phyloP scores from a whole-genome alignment of 306 rosid species.

The Fragaria iinumae region DNA sequence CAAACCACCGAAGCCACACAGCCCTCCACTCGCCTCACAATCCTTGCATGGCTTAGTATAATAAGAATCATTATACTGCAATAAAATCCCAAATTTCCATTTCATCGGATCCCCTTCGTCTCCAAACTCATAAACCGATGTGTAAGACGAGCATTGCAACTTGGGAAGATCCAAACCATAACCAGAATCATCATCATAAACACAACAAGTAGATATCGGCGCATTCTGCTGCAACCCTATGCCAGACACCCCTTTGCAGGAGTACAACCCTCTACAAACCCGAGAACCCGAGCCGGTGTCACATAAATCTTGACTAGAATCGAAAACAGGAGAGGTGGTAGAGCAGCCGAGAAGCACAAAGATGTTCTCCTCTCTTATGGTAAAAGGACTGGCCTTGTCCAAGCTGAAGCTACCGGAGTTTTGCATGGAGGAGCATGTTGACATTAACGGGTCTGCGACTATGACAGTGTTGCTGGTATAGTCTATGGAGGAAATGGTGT shows the following conservation, averaged over 20 bases:
- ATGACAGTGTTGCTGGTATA: conserved; percentile 38
- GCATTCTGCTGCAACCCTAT: conserved; percentile 43
- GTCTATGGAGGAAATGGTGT: conserved; percentile 51
- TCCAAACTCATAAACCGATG: conserved; percentile 48
- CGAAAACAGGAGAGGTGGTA: conserved; percentile 51
- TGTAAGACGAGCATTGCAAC: conserved; percentile 51
- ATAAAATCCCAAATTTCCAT: conserved; percentile 49
- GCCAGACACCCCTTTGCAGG: conserved; percentile 50
- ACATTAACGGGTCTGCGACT: conserved; percentile 48
- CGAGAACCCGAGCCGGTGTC: conserved; percentile 50
- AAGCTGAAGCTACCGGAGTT: conserved; percentile 50
- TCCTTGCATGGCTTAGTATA: conserved; percentile 32
- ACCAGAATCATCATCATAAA: conserved; percentile 49
- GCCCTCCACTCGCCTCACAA: conserved; percentile 47
- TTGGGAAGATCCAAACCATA: conserved; percentile 51
- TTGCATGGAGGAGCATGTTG: conserved; percentile 52
- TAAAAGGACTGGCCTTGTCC: conserved; percentile 42
- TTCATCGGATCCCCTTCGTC: conserved; percentile 55
- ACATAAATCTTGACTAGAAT: conserved; percentile 41
- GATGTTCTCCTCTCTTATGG: conserved; percentile 38
- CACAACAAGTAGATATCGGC: conserved; percentile 49
- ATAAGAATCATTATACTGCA: conserved; percentile 49
- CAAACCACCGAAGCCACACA: conserved; percentile 43
- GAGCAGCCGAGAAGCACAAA: conserved; percentile 56
- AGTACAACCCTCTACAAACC: conserved; percentile 48